Evolutionary conservation across 495 filamentous ascomycete genomes (phyloP).

Genomic region (Penicillium turbatum): DNA sequence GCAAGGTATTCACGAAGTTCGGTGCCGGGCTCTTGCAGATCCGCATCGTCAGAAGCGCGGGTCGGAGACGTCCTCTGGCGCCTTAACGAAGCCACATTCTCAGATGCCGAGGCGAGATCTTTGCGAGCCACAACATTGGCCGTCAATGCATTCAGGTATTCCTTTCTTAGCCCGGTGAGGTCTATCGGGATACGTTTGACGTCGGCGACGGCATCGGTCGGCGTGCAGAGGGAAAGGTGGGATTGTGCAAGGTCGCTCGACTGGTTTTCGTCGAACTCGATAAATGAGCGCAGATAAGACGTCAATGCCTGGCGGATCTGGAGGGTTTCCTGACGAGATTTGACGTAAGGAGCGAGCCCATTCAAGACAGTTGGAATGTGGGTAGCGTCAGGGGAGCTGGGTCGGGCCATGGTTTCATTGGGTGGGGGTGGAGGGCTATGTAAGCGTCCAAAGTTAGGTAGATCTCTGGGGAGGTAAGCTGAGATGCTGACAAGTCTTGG

Average conservation of each 20-base stretch:
- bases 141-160: slow-evolving; percentile 56
- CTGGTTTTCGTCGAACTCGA: slow-evolving; percentile 32
- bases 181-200: slow-evolving; percentile 40
- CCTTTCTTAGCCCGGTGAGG: slow-evolving; percentile 37
- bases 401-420: slow-evolving; percentile 25
- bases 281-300: slow-evolving; percentile 38
- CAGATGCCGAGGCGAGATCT: slow-evolving; percentile 38
- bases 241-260: slow-evolving; percentile 24
- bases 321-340: slow-evolving; percentile 41
- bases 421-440: neutral
- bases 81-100: slow-evolving; percentile 22
- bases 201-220: slow-evolving; percentile 29
- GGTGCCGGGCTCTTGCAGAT: slow-evolving; percentile 28
- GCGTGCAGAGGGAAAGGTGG: slow-evolving; percentile 36
- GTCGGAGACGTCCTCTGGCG: slow-evolving; percentile 13
- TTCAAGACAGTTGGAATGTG: slow-evolving; percentile 41
- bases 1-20: slow-evolving; percentile 49
- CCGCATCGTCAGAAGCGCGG: slow-evolving; percentile 16
- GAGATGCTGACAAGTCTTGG: slow-evolving; percentile 2
- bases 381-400: slow-evolving; percentile 16
- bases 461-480: neutral
- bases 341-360: slow-evolving; percentile 45
- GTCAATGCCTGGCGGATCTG: slow-evolving; percentile 45
- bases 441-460: neutral
- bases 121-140: slow-evolving; percentile 53